These are phyloP conservation scores for Phytopythium boreale DNA, from an alignment of 352 stramenopile genomes.

Conservation along the genomic window DNA sequence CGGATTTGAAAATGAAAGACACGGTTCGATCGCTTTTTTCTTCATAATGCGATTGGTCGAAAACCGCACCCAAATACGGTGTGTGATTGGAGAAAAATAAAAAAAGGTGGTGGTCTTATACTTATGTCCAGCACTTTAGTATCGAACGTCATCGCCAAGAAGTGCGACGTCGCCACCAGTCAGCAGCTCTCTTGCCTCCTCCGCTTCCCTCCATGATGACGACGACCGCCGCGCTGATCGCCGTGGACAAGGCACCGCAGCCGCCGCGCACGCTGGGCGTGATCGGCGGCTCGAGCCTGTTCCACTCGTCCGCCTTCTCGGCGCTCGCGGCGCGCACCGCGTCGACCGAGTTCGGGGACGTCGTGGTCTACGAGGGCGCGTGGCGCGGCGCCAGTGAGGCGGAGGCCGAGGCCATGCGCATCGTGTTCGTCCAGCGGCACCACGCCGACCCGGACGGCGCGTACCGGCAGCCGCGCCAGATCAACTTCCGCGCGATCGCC, in stretches of 20 bases:
- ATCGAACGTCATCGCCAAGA: too few species aligned
- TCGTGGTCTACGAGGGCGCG: slow-evolving; percentile 54
- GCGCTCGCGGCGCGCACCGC: slow-evolving; percentile 53
- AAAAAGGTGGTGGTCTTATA: too few species aligned
- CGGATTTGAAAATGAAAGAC: too few species aligned
- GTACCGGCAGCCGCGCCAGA: slow-evolving; percentile 83
- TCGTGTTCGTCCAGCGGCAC: slow-evolving; percentile 88
- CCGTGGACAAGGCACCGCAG: background rate
- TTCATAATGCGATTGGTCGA: too few species aligned
- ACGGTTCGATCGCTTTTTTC: too few species aligned
- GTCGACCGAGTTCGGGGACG: slow-evolving; percentile 58
- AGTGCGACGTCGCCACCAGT: too few species aligned
- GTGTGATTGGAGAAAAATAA: too few species aligned
- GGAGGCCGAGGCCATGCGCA: slow-evolving; percentile 23
- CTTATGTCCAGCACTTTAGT: too few species aligned
- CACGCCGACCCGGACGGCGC: slow-evolving; percentile 60
- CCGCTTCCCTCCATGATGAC: background rate
- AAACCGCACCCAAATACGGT: too few species aligned
- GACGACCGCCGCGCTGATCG: background rate
- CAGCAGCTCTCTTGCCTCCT: background rate
- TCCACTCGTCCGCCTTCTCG: slow-evolving; percentile 71
- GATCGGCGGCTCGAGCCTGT: slow-evolving; percentile 84
- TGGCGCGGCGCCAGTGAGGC: slow-evolving; percentile 30
- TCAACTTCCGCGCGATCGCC: slow-evolving; percentile 85
- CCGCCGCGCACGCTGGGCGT: slow-evolving; percentile 61